Evolutionary conservation across 2,329 filamentous ascomycete species (phyloP).

Genomic region (Paracoccidioides lutzii): DNA sequence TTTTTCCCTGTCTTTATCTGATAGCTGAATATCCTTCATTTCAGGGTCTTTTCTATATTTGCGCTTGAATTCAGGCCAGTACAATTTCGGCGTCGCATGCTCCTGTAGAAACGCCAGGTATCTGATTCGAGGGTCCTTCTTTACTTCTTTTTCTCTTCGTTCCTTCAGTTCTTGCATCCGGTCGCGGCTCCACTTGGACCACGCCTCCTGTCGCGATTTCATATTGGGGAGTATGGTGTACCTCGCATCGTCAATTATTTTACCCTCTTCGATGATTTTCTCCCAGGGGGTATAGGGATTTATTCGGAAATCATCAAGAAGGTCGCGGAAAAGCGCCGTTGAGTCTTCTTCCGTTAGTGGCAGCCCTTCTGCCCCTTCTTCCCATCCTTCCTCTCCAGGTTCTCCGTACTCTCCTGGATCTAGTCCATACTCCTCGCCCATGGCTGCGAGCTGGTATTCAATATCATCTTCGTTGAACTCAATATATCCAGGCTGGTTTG

Average conservation of each 20-base stretch:
- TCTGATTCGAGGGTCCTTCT: conserved; percentile 67
- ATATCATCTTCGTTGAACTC: conserved; percentile 95
- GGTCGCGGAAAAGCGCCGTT: conserved; percentile 64
- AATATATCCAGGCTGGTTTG: conserved; percentile 34
- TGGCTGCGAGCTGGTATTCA: conserved; percentile 75
- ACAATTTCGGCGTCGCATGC: conserved; percentile 78
- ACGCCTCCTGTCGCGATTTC: conserved; percentile 67
- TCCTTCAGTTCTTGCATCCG: conserved; percentile 62
- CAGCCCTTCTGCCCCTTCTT: conserved; percentile 56
- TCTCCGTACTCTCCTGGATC: conserved; percentile 66
- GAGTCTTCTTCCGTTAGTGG: conserved; percentile 64
- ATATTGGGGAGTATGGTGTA: conserved; percentile 77
- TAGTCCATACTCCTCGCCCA: conserved; percentile 73
- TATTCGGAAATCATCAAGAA: conserved; percentile 69
- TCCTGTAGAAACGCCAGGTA: conserved; percentile 72
- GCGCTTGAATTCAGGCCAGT: conserved; percentile 92
- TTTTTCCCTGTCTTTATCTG: conserved; percentile 38
- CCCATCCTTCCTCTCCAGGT: conserved; percentile 35
- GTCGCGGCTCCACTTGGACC: conserved; percentile 69
- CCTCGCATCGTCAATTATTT: conserved; percentile 69
- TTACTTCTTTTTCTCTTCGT: conserved; percentile 60
- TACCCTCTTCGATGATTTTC: conserved; percentile 68
- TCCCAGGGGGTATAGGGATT: conserved; percentile 90
- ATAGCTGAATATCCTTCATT: conserved; percentile 44
- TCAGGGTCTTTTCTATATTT: conserved; percentile 72